Conservation (phyloP, 257 asterid species). For the Plantago elongata region DNA sequence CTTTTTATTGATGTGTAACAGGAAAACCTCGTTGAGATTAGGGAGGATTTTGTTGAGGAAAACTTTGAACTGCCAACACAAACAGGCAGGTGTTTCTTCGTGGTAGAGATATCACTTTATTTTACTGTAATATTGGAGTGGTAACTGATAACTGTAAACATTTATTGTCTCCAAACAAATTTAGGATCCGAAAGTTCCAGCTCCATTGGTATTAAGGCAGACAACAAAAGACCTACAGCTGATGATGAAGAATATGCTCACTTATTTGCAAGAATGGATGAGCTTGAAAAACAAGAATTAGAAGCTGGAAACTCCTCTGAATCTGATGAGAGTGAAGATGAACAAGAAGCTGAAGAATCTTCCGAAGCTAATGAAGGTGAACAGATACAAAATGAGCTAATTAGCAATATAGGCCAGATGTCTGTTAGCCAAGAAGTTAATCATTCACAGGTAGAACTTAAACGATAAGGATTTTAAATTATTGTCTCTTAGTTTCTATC, state of each 20-base stretch:
- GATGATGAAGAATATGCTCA: slow-evolving; percentile 65
- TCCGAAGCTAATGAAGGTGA: slow-evolving; percentile 31
- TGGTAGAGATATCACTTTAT: background rate
- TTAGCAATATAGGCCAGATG: slow-evolving; percentile 17
- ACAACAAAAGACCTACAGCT: background rate
- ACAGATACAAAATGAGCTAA: slow-evolving; percentile 28
- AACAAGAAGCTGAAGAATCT: slow-evolving; percentile 47
- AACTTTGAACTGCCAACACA: slow-evolving; percentile 26
- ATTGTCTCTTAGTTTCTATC: slow-evolving; percentile 5
- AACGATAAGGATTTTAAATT: slow-evolving; percentile 5
- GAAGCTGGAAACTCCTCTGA: slow-evolving; percentile 31
- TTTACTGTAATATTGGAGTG: slow-evolving; percentile 15
- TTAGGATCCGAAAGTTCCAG: slow-evolving; percentile 30
- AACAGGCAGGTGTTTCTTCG: slow-evolving; percentile 41
- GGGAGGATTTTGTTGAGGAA: slow-evolving; percentile 77
- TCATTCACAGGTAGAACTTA: slow-evolving; percentile 38
- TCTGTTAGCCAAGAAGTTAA: slow-evolving; percentile 29
- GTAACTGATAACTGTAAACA: background rate
- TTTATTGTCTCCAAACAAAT: slow-evolving; percentile 2
- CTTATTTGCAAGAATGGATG: slow-evolving; percentile 49
- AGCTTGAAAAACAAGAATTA: slow-evolving; percentile 75
- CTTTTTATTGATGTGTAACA: slow-evolving; percentile 28
- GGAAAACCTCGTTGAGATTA: slow-evolving; percentile 88
- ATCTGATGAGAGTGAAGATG: slow-evolving; percentile 32
- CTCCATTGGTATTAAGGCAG: slow-evolving; percentile 25